Conservation (phyloP, 108 stramenopile genomes). For the Skeletonema marinoi region DNA sequence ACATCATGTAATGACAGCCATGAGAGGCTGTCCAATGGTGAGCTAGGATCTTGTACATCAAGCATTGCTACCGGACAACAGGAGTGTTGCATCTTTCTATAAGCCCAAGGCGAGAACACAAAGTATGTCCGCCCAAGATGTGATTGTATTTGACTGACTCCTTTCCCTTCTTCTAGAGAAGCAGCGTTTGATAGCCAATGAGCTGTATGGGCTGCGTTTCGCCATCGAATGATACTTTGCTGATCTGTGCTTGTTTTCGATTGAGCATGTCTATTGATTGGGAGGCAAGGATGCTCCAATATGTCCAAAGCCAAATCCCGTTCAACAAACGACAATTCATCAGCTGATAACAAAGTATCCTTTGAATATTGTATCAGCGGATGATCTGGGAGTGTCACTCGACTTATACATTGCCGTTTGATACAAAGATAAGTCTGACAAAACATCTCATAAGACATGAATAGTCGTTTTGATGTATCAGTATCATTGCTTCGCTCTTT, state of each 20-base stretch:
- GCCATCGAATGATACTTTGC: constrained; percentile 30
- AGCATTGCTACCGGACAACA: constrained; percentile 28
- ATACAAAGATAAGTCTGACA: constrained; percentile 22
- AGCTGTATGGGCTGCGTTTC: constrained; percentile 32
- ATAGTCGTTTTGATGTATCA: neutral
- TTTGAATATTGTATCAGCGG: constrained; percentile 37
- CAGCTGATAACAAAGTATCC: constrained; percentile 26
- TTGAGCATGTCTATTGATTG: neutral
- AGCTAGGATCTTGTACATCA: constrained; percentile 12
- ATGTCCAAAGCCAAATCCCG: constrained; percentile 24
- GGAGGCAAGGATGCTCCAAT: constrained; percentile 7
- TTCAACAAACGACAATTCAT: constrained; percentile 23
- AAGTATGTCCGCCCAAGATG: constrained; percentile 28
- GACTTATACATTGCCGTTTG: constrained; percentile 34
- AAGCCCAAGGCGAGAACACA: constrained; percentile 27
- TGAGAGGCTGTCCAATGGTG: constrained; percentile 14
- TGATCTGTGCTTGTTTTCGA: neutral
- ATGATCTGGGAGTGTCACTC: constrained; percentile 21
- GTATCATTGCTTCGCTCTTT: neutral
- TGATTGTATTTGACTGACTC: constrained; percentile 18
- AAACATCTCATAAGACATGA: constrained; percentile 23
- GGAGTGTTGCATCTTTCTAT: constrained; percentile 24
- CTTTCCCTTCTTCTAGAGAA: constrained; percentile 1
- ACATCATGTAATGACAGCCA: constrained; percentile 44
- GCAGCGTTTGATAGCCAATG: constrained; percentile 27